A percentile compares a stretch with the other conserved stretches of the same genome.
phyloP scores from a whole-genome alignment of 2,329 filamentous ascomycete genomes.

The Monilinia aucupariae region DNA sequence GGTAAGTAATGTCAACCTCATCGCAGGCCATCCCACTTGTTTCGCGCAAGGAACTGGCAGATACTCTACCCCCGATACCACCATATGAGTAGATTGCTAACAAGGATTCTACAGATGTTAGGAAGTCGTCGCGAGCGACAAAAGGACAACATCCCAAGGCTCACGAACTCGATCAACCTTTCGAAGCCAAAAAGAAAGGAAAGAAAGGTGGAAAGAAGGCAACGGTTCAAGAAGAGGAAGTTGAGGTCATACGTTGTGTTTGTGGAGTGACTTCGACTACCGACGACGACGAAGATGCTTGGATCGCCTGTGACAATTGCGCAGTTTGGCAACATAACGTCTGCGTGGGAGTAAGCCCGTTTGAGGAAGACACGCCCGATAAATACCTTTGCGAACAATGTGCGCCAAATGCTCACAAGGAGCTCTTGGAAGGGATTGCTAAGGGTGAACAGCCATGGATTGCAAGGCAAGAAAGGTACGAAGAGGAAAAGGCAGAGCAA shows the following conservation, averaged over 20 bases:
- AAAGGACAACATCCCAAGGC: slow-evolving; percentile 94
- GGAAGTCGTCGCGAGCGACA: slow-evolving; percentile 81
- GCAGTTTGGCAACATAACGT: slow-evolving; percentile 96
- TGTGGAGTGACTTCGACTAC: slow-evolving; percentile 84
- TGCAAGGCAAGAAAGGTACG: slow-evolving; percentile 53
- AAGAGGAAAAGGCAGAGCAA: slow-evolving; percentile 54
- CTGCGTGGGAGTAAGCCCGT: slow-evolving; percentile 80
- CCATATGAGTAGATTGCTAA: slow-evolving; percentile 24
- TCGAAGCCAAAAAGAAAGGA: slow-evolving; percentile 46
- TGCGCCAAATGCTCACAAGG: slow-evolving; percentile 70
- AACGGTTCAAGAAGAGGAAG: slow-evolving; percentile 45
- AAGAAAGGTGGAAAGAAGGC: slow-evolving; percentile 50
- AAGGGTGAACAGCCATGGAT: slow-evolving; percentile 87
- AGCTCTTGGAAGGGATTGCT: slow-evolving; percentile 70
- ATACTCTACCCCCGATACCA: not conserved
- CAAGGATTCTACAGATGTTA: slow-evolving; percentile 46
- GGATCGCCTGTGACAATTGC: slow-evolving; percentile 94
- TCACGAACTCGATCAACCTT: slow-evolving; percentile 63
- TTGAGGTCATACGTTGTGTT: slow-evolving; percentile 78
- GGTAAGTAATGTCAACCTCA: slow-evolving; percentile 47
- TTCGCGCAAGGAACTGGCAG: not conserved
- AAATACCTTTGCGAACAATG: slow-evolving; percentile 93
- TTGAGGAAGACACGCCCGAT: slow-evolving; percentile 68
- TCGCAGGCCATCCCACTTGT: not conserved
- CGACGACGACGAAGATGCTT: slow-evolving; percentile 79